A percentile compares a stretch with the other conserved stretches of the same genome.
phyloP scores from a whole-genome alignment of 1,284 basidiomycete genomes.

The Fomitopsis betulina region DNA sequence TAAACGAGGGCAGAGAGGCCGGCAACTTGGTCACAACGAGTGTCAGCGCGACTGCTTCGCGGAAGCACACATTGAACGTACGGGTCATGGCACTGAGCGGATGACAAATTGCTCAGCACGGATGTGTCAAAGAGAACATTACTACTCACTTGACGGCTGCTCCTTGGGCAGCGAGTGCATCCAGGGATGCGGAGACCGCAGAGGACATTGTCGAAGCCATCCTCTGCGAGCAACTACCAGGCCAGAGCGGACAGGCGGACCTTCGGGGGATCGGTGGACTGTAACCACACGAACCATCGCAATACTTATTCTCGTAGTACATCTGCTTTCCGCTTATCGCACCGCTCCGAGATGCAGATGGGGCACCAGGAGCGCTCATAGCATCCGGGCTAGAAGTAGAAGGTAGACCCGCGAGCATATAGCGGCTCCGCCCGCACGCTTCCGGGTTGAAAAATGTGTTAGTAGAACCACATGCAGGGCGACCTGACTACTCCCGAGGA shows the following conservation, averaged over 20 bases:
- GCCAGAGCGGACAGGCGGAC: conserved; percentile 4
- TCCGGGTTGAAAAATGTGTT: background rate
- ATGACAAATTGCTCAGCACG: conserved; percentile 2
- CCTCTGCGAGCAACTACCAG: conserved; percentile 17
- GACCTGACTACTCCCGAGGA: background rate
- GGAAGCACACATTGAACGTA: conserved; percentile 11
- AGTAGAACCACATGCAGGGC: background rate
- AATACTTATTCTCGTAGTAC: conserved; percentile 14
- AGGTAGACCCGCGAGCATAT: conserved; percentile 6
- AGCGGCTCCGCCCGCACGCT: background rate
- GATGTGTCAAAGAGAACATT: background rate
- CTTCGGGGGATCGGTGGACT: background rate
- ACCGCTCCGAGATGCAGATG: conserved; percentile 1
- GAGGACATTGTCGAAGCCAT: conserved; percentile 21
- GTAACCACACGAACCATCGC: background rate
- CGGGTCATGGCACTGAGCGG: conserved; percentile 24
- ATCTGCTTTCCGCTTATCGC: conserved; percentile 8
- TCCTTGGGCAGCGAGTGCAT: conserved; percentile 21
- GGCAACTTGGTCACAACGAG: conserved; percentile 16
- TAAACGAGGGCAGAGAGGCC: conserved; percentile 26
- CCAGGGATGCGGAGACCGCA: conserved; percentile 16
- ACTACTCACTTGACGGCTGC: conserved; percentile 25
- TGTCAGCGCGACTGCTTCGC: background rate
- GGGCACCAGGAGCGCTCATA: background rate
- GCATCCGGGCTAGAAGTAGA: conserved; percentile 4